Evolutionary conservation across 1,284 basidiomycete genomes (phyloP).

Genomic region (Malassezia obtusa): DNA sequence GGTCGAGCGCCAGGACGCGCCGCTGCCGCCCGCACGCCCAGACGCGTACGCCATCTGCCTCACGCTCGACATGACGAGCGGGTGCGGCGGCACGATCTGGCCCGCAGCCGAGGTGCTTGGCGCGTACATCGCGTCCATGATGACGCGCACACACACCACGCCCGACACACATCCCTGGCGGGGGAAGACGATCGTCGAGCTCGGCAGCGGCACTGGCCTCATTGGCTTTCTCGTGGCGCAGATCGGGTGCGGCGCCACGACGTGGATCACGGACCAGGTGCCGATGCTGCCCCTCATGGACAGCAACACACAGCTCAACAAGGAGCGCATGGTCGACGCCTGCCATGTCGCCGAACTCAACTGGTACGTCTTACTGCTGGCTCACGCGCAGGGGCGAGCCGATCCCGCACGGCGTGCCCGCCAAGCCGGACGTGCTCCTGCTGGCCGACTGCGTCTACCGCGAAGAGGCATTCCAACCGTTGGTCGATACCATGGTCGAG

Average conservation of each 20-base stretch:
- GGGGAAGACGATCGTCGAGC: slow-evolving; percentile 57
- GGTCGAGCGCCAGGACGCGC: background rate
- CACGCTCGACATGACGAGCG: slow-evolving; percentile 65
- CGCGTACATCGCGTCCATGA: slow-evolving; percentile 26
- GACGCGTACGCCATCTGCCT: slow-evolving; percentile 44
- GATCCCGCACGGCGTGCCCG: slow-evolving; percentile 43
- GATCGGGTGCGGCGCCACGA: slow-evolving; percentile 53
- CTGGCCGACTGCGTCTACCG: slow-evolving; percentile 78
- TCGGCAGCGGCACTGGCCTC: slow-evolving; percentile 76
- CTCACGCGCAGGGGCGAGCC: slow-evolving; percentile 37
- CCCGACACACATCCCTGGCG: slow-evolving; percentile 21
- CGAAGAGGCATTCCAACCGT: slow-evolving; percentile 71
- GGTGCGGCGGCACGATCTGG: slow-evolving; percentile 86
- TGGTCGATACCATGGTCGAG: slow-evolving; percentile 67
- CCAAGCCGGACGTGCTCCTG: slow-evolving; percentile 54
- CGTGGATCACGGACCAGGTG: slow-evolving; percentile 79
- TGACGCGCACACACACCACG: slow-evolving; percentile 10
- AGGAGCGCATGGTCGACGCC: slow-evolving; percentile 1
- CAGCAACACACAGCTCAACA: slow-evolving; percentile 30
- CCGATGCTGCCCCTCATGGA: slow-evolving; percentile 39
- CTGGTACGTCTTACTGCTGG: slow-evolving; percentile 15
- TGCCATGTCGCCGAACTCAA: slow-evolving; percentile 24
- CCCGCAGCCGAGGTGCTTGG: slow-evolving; percentile 71
- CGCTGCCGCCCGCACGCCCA: background rate
- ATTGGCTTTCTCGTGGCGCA: slow-evolving; percentile 71